Evolutionary conservation across 2,329 filamentous ascomycete species (phyloP), one percentile per base, ranked within the genome.

Genomic region (Beauveria rudraprayagi): DNA sequence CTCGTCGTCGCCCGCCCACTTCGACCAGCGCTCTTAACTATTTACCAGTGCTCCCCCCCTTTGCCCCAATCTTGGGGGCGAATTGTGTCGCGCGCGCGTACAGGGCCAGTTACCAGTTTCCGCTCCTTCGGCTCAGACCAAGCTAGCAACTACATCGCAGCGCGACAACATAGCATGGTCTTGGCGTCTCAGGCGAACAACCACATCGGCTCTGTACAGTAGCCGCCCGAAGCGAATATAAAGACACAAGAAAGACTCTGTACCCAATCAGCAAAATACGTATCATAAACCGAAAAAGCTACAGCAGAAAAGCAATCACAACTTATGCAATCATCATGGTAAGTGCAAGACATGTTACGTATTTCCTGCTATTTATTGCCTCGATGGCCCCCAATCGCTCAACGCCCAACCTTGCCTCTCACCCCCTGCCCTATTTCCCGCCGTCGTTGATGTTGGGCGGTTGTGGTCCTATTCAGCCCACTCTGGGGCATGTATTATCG

Each of bases 61-160:
- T 43, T 43, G 16, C 24, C 26, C 19, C 55, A 41, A 50, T 50
- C 16, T 40, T 57, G 55, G 44, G 30, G 44, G 54, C 28, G 41
- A n/a, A 37, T 41, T 41, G n/a, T 57, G 44, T 57, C 55, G 44
- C 55, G 55, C 55, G 55, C 55, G 55, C 55, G 44, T 57, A 57
- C 55, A 26, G 30, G 44, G 3, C 44, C 28, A 48, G 19, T 9
- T 41, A 26, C 30, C 44, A 50, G 19, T 30, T 11, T 41, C 28
- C 44, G 11, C 9, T 34, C 17, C 17, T 41, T 41, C 44, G 11
- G 17, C 44, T 28, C 30, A 28, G 55, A 50, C 55, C 44, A 14
- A 57, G 44, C 34, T 34, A 40, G 30, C 43, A n/a, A 22, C 22
- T 50, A 37, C 30, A 47, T 26, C 54, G 30, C 53, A 5, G 41